Evolutionary conservation across 2,329 filamentous ascomycete genomes (phyloP), one percentile per base, ranked within the genome.

Genomic region (Sclerotinia minor): DNA sequence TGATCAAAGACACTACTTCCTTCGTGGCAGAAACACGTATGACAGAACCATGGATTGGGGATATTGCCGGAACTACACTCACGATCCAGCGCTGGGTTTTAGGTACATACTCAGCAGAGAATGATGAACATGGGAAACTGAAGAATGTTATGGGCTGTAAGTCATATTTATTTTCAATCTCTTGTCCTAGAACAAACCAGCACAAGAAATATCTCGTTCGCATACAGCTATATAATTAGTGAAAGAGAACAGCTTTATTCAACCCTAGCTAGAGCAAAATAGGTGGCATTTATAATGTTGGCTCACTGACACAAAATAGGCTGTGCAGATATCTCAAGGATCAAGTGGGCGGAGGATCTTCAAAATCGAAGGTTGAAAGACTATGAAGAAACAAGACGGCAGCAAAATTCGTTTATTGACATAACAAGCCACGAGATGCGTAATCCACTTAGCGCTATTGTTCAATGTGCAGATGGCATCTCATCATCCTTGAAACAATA

Each of bases 331-430:
- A 95, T 96, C 70, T 92, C 89, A 24, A 86, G 89, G 66, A 91
- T 94, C 76, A 95, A 95, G 76, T 89, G 89, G 82, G 72, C 71
- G n/a, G 73, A 75, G 35, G 71, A 63, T 3, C 71, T 75, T 21
- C 73, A 74, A 41, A 72, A 80, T 80, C 59, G 84, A 83, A 74
- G 83, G 83, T 69, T 73, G 69, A 45, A 71, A 53, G 83, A 87
- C 69, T 85, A 85, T 1, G 81, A 87, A 41, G 84, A 86, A 73
- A 83, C 83, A 47, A 85, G 84, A 73, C 80, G 88, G 5, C 89
- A 91, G 75, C 91, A 94, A 75, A 90, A 93, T 73, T 91, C 90
- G 70, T 93, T 93, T 73, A 92, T 94, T 74, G 91, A 92, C 77
- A 92, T 92, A 80, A 86, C 84, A 8, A 49, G 35, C 45, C 64